Conservation (phyloP, 2,329 filamentous ascomycete genomes). For the Ceratocystis alfenasii region DNA sequence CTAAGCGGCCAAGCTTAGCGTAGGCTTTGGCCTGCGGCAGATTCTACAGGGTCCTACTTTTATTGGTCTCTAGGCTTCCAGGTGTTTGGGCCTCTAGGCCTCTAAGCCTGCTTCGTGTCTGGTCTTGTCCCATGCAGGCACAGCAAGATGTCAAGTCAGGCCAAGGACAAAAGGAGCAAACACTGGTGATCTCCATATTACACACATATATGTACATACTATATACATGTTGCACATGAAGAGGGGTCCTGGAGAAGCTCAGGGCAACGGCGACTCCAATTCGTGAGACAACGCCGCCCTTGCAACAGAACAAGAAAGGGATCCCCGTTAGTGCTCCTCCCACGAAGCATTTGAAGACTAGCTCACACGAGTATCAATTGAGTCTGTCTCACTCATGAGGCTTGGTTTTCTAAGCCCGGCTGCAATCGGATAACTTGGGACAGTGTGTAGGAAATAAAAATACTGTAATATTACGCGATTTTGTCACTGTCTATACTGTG, state of each 20-base stretch:
- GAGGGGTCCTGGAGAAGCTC: neutral
- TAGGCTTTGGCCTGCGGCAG: neutral
- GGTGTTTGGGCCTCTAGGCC: neutral
- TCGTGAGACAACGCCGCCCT: neutral
- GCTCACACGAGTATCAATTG: neutral
- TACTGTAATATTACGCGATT: neutral
- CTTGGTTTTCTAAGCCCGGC: conserved; percentile 2
- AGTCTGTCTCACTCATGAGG: neutral
- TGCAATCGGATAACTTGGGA: conserved; percentile 4
- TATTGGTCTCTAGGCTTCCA: neutral
- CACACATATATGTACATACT: neutral
- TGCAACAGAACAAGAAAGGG: neutral
- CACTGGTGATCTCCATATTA: neutral
- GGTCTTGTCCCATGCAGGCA: conserved; percentile 4
- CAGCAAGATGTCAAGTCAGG: neutral
- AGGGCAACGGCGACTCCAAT: neutral
- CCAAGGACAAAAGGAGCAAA: conserved; percentile 4
- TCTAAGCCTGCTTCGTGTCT: neutral
- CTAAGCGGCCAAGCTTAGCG: neutral
- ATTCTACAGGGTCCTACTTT: conserved; percentile 3
- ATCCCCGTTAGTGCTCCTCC: too few species aligned
- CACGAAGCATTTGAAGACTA: neutral
- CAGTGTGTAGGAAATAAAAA: neutral
- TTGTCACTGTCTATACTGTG: neutral
- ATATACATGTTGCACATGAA: too few species aligned